Base-by-base conservation (phyloP, 129 eudicot species). In the Flaveria brownii region DNA sequence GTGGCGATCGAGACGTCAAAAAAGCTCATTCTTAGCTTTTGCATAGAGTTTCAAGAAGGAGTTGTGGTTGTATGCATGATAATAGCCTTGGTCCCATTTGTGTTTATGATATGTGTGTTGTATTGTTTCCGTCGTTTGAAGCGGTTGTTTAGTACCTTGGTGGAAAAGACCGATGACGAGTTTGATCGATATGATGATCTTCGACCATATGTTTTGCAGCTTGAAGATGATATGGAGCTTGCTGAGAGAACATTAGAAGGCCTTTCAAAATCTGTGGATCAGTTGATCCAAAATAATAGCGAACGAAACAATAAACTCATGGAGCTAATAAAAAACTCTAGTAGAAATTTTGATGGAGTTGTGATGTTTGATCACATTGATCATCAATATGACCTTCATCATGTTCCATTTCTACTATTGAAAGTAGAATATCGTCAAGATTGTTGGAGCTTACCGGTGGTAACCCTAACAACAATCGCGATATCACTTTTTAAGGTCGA, bases 391-490 rank as follows among this genome's bases (percentile, higher is more conserved):
- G 73, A 64, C 30, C 30, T 28, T 0, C 30, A 28, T 28, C 33
- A 2, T 36, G 76, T 86, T 52, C 78, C 17, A 22, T 17, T 9
- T 42, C 42, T 82, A 1, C 30, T 60, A 42, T 12, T 54, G 0
- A 68, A 71, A 59, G 75, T 49, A 59, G 75, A 86, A 9, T 70
- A 43, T 50, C 85, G 33, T 50, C 85, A 72, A 28, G 56, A 77
- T 62, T 77, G 83, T 49, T 83, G 90, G 90, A 36, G 85, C 63
- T 68, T 86, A 28, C 62, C 87, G 0, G 42, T 86, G 10, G 85
- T 80, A 23, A 86, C 81, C 3, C 66, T 86, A 28, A 76, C 87
- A 9, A 72, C 85, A 59, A 86, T 86, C 13, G 87, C 83, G 0
- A 4, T 77, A 41, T 73, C 87, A 9, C 85, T 86, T 30, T 78